phyloP scores from a whole-genome alignment of 371 early-diverging fungal genomes.

The Lichtheimia ramosa region DNA sequence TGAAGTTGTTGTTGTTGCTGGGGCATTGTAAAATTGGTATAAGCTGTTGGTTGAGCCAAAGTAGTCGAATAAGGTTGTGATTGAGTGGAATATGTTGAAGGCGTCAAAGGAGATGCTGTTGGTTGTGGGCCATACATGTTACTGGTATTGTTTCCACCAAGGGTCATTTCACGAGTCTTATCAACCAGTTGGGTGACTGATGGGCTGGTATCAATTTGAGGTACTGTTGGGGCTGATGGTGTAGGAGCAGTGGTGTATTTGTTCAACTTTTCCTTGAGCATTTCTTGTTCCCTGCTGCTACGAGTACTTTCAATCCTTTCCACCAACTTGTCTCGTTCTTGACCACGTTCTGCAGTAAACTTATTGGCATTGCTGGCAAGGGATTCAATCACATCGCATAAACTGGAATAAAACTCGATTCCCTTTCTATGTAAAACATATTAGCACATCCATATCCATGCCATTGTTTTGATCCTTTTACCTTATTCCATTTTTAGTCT shows the following conservation, averaged over 20 bases:
- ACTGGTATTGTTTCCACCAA: conserved; percentile 1
- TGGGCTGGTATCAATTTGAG: conserved; percentile 2
- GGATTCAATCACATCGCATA: conserved; percentile 65
- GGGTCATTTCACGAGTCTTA: conserved; percentile 7
- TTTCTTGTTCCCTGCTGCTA: conserved; percentile 69
- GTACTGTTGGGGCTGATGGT: not conserved
- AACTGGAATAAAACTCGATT: conserved; percentile 76
- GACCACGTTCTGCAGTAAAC: conserved; percentile 66
- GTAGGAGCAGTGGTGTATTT: conserved; percentile 22
- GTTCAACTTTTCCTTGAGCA: conserved; percentile 72
- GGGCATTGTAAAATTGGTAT: conserved; percentile 3
- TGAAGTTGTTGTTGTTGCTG: not conserved
- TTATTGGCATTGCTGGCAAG: conserved; percentile 62
- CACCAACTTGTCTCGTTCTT: conserved; percentile 67
- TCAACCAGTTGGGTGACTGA: not conserved
- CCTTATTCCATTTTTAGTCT: conserved; percentile 67
- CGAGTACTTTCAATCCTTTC: conserved; percentile 58
- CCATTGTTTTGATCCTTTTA: conserved; percentile 7
- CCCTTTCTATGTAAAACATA: conserved; percentile 50
- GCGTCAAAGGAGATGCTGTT: conserved; percentile 1
- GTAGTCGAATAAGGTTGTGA: not conserved
- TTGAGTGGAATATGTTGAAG: conserved; percentile 1
- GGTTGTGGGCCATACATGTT: not conserved
- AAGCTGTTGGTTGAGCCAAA: not conserved
- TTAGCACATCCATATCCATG: not conserved